A percentile compares a stretch with the other conserved stretches of the same genome.
Evolutionary conservation across 768 basidiomycete genomes (phyloP).

Genomic region (Pleurotus tuoliensis): DNA sequence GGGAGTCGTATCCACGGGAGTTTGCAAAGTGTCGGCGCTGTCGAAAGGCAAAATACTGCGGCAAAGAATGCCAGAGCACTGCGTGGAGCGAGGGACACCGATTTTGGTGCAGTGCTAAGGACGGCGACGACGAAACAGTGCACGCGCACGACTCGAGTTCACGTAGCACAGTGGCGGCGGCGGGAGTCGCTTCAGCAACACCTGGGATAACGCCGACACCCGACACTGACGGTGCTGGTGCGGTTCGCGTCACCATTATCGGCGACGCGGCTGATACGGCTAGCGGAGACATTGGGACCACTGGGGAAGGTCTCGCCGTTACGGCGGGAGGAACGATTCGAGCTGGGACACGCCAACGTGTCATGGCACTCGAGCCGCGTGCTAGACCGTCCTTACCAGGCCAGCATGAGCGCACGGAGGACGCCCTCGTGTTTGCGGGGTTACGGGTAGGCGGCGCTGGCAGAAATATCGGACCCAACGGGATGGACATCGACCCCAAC

Average conservation of each 20-base stretch:
- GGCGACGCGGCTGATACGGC: background rate
- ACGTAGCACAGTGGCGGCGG: conserved; percentile 10
- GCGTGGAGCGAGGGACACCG: conserved; percentile 97
- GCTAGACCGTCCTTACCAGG: background rate
- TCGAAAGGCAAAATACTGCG: conserved; percentile 97
- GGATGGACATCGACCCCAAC: background rate
- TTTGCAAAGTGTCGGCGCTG: conserved; percentile 97
- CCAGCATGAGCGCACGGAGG: background rate
- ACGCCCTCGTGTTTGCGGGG: background rate
- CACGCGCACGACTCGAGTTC: conserved; percentile 13
- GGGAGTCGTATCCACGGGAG: conserved; percentile 90
- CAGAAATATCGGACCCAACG: background rate
- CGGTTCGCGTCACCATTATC: background rate
- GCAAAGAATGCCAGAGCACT: conserved; percentile 93
- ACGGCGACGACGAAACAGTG: conserved; percentile 40
- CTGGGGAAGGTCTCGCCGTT: background rate
- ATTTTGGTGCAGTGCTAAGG: conserved; percentile 84
- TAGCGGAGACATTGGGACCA: background rate
- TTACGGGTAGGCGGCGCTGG: background rate
- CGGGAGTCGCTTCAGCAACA: background rate
- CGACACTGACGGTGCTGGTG: background rate
- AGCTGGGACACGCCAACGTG: background rate
- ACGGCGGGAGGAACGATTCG: conserved; percentile 6
- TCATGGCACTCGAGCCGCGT: conserved; percentile 5
- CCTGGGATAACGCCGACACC: background rate